phyloP scores from a whole-genome alignment of 1,139 yeast species.

The Meyerozyma athensensis region DNA sequence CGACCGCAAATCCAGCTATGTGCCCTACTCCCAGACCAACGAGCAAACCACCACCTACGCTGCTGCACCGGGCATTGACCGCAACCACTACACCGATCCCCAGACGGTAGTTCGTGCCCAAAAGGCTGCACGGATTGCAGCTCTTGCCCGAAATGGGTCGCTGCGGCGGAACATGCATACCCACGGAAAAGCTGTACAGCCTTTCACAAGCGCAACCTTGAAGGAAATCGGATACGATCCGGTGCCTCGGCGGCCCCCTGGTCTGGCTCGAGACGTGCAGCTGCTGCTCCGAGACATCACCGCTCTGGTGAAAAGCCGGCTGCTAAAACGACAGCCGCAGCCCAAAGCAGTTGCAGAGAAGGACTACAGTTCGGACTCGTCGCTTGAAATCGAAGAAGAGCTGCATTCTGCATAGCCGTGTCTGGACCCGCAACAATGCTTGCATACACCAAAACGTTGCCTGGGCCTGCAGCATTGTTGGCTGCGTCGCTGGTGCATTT shows the following conservation, averaged over 20 bases:
- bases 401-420: too few species aligned
- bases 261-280: not conserved
- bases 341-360: not conserved
- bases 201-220: slow-evolving; percentile 2
- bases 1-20: not conserved
- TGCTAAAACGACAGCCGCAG: not conserved
- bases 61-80: not conserved
- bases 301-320: not conserved
- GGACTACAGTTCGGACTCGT: not conserved
- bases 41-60: not conserved
- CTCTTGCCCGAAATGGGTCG: not conserved
- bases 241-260: not conserved
- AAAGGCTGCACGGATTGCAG: not conserved
- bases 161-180: not conserved
- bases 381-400: not conserved
- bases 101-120: not conserved
- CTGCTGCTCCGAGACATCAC: not conserved
- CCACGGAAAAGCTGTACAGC: slow-evolving; percentile 3
- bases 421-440: too few species aligned
- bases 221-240: slow-evolving; percentile 2
- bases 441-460: too few species aligned
- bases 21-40: slow-evolving; percentile 2
- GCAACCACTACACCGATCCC: slow-evolving; percentile 1
- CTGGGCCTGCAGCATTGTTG: too few species aligned
- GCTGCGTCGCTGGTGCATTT: too few species aligned